Evolutionary conservation across 192 early-diverging fungal species (phyloP).

Genomic region (Coemansia sp.): DNA sequence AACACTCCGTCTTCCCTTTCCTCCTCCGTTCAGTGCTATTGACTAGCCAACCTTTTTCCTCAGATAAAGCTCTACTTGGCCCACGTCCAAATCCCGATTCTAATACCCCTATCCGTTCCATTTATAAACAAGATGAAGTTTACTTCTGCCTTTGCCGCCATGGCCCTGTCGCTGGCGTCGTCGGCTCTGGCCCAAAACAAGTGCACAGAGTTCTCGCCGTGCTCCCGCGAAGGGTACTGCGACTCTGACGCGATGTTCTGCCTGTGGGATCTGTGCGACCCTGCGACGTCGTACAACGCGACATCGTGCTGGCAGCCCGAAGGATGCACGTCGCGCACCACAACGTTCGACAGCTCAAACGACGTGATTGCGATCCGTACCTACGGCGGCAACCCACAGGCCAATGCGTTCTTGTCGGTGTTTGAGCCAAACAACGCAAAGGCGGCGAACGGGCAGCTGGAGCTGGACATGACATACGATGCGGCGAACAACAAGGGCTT

Average conservation of each 20-base stretch:
- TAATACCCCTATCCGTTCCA: not conserved
- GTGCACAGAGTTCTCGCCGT: constrained; percentile 43
- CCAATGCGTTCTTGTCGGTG: constrained; percentile 53
- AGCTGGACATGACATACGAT: constrained; percentile 40
- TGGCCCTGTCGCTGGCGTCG: constrained; percentile 22
- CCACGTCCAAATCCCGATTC: too few relatives aligned
- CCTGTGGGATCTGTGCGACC: constrained; percentile 49
- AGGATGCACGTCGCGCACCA: constrained; percentile 32
- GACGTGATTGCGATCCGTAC: constrained; percentile 28
- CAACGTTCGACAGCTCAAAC: constrained; percentile 33
- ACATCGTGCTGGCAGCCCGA: constrained; percentile 48
- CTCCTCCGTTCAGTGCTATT: too few relatives aligned
- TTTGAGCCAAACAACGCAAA: constrained; percentile 41
- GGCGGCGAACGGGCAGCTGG: constrained; percentile 23
- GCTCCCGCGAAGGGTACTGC: constrained; percentile 57
- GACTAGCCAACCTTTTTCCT: too few relatives aligned
- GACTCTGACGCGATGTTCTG: constrained; percentile 47
- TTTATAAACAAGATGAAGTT: constrained; percentile 17
- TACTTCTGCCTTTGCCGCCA: constrained; percentile 13
- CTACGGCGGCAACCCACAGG: constrained; percentile 30
- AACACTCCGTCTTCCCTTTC: too few relatives aligned
- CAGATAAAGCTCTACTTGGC: too few relatives aligned
- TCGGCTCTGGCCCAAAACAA: constrained; percentile 33
- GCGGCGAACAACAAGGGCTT: constrained; percentile 57
- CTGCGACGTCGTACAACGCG: constrained; percentile 43